Conservation (phyloP, 2,329 filamentous ascomycete genomes). For the Calonectria montana region DNA sequence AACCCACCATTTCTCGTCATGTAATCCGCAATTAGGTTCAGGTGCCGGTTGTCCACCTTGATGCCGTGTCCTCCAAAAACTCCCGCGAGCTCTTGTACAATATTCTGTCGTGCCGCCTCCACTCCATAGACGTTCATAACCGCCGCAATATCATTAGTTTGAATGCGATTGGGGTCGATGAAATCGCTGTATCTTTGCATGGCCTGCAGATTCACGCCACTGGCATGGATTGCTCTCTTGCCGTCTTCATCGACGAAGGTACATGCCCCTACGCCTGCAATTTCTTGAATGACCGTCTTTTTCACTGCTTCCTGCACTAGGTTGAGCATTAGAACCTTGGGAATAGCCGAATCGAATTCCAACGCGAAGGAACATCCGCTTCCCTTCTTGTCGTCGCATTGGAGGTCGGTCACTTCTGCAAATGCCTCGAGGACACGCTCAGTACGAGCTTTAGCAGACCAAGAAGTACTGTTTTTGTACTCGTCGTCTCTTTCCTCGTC, state of each 20-base stretch:
- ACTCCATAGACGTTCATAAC: conserved; percentile 91
- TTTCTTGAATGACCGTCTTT: conserved; percentile 87
- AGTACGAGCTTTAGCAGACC: conserved; percentile 64
- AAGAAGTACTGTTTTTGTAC: conserved; percentile 49
- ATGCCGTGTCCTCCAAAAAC: conserved; percentile 96
- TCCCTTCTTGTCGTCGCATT: conserved; percentile 80
- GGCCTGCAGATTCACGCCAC: conserved; percentile 87
- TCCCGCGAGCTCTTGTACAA: conserved; percentile 84
- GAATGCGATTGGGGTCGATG: conserved; percentile 86
- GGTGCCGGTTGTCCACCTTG: conserved; percentile 87
- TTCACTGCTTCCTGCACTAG: conserved; percentile 85
- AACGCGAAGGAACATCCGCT: conserved; percentile 84
- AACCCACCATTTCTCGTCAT: conserved; percentile 97
- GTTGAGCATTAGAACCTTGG: conserved; percentile 93
- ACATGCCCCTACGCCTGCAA: conserved; percentile 80
- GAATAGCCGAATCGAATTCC: conserved; percentile 81
- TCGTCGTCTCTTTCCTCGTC: conserved; percentile 53
- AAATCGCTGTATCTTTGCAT: conserved; percentile 90
- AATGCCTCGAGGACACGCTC: conserved; percentile 73
- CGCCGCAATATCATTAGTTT: conserved; percentile 92
- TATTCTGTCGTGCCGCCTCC: conserved; percentile 88
- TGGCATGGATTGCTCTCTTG: conserved; percentile 75
- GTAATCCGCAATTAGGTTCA: conserved; percentile 95
- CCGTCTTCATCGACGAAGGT: conserved; percentile 70
- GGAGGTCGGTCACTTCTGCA: conserved; percentile 78